Evolutionary conservation across 169 alveolate genomes (phyloP).

Genomic region (Plasmodium gonderi): DNA sequence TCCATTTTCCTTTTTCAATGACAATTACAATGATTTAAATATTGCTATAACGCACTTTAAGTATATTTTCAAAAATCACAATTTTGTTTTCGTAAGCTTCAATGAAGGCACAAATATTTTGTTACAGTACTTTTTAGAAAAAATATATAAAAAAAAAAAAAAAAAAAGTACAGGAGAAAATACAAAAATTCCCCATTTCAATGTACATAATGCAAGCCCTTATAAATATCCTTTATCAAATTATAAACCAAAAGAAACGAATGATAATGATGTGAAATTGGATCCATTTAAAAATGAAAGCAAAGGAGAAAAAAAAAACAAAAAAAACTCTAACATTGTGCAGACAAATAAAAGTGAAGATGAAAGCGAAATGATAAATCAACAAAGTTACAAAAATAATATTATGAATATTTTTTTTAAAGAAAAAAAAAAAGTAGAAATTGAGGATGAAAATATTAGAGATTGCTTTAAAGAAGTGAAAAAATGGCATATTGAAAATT

Average conservation of each 20-base stretch:
- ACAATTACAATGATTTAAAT: constrained; percentile 46
- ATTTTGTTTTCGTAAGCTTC: constrained; percentile 48
- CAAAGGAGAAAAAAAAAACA: neutral
- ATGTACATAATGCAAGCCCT: constrained; percentile 21
- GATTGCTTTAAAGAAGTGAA: neutral
- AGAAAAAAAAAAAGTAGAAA: constrained; percentile 33
- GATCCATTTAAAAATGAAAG: neutral
- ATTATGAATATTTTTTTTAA: constrained; percentile 44
- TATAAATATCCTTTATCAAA: constrained; percentile 20
- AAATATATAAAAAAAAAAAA: constrained; percentile 34
- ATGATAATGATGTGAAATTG: neutral
- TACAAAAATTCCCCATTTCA: constrained; percentile 6
- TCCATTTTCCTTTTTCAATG: constrained; percentile 56
- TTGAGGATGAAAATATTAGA: neutral
- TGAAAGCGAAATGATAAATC: neutral
- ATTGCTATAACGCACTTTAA: constrained; percentile 46
- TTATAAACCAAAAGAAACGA: neutral
- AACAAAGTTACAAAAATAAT: constrained; percentile 15
- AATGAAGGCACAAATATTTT: constrained; percentile 66
- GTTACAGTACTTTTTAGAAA: constrained; percentile 57
- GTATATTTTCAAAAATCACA: constrained; percentile 39
- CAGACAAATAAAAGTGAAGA: constrained; percentile 24
- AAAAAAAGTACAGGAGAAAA: constrained; percentile 2
- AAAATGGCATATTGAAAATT: constrained; percentile 33
- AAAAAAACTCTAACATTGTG: neutral